A percentile compares a stretch with the other conserved stretches of the same genome.
Conservation (phyloP, 805 yeast genomes). For the Kazachstania psychrophila region DNA sequence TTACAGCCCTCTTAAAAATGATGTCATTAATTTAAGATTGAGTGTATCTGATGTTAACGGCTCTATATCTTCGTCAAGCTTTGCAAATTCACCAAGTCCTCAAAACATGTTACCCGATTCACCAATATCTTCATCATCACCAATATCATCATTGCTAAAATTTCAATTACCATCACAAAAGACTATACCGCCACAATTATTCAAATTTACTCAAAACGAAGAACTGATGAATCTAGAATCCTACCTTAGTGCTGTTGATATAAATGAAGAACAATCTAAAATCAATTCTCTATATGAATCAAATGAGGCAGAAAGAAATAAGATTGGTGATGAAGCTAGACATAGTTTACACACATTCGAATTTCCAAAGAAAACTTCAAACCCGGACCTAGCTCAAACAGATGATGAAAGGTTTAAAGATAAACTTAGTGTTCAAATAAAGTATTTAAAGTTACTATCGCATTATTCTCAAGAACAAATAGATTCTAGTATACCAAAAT, state of each 20-base stretch:
- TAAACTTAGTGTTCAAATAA: constrained; percentile 23
- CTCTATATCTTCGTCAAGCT: constrained; percentile 1
- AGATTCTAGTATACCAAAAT: constrained; percentile 38
- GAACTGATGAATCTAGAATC: constrained; percentile 25
- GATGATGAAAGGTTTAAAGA: constrained; percentile 7
- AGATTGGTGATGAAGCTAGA: background rate
- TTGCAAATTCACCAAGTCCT: constrained; percentile 2
- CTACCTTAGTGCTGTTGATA: constrained; percentile 25
- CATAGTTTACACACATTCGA: constrained; percentile 8
- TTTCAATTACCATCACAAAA: constrained; percentile 24
- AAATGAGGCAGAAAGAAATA: background rate
- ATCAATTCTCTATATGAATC: background rate
- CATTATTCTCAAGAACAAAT: constrained; percentile 11
- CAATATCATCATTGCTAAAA: constrained; percentile 25
- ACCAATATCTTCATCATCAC: constrained; percentile 26
- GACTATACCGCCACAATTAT: constrained; percentile 12
- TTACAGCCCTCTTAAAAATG: background rate
- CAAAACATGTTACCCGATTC: constrained; percentile 9
- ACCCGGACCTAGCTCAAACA: background rate
- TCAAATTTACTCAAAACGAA: constrained; percentile 25
- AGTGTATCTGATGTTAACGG: constrained; percentile 4
- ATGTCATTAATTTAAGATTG: constrained; percentile 6
- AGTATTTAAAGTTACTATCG: constrained; percentile 12
- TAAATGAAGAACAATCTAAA: constrained; percentile 20
- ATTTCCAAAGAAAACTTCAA: constrained; percentile 11